Base-by-base conservation (phyloP, 805 yeast genomes). In the Spencermartinsiella europaea region DNA sequence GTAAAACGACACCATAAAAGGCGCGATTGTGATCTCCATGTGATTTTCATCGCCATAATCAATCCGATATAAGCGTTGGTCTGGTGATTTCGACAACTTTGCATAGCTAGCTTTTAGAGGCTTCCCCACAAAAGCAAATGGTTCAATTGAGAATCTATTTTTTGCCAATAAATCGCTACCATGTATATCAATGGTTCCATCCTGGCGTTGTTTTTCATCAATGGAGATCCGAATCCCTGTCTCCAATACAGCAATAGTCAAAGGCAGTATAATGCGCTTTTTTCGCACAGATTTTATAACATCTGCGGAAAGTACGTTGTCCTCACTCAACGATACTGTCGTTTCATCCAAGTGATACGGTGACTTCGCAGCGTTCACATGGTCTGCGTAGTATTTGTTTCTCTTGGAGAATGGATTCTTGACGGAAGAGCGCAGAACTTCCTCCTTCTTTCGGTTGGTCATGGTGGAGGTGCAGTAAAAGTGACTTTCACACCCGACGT, bases 141-240 rank as follows among this genome's bases (percentile, higher is more conserved):
- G 57, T 21, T 78, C 60, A 10, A 54, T 61, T 52, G 83, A 75
- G 0, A 83, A 25, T 12, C 31, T 25, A 7, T 25, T 25, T 12
- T 25, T 25, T 7, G 81, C 81, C 86, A 80, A 4, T 70, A 59
- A 12, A 75, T 62, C 0, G 89, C 75, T 42, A 76, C 83, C 47
- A 75, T 69, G 63, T 73, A 87, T 55, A 95, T 56, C 50, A 17
- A 49, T 52, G 10, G 46, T 41, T 25, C 33, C 35, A 20, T 41
- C 21, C 7, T 59, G 45, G 46, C 76, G 61, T 21, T 78, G 64
- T 8, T 64, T 61, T 65, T 87, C 96, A 61, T 85, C 83, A 14
- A 88, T 63, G 35, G 72, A 67, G 40, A 88, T 67, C 46, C 95
- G 68, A n/a, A 86, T 63, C 7, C 31, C 31, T 7, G 10, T 25